Evolutionary conservation across 2,329 filamentous ascomycete species (phyloP).

Genomic region (Pseudogymnoascus sp.): DNA sequence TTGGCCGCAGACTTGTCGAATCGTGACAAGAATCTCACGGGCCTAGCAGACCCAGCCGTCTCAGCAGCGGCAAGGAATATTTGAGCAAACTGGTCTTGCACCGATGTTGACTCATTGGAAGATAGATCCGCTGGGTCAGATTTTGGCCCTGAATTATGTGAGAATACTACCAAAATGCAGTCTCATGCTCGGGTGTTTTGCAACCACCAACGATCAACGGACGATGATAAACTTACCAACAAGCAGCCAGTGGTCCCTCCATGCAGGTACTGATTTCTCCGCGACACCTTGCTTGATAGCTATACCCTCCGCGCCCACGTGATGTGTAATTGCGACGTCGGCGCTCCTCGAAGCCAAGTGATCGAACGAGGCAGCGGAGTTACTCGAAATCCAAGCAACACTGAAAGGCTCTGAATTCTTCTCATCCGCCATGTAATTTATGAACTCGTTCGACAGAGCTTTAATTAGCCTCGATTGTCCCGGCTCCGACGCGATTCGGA

Average conservation of each 20-base stretch:
- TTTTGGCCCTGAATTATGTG: conserved; percentile 17
- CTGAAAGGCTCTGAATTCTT: conserved; percentile 31
- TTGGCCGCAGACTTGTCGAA: conserved; percentile 45
- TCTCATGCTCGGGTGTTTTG: background rate
- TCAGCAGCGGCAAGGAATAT: conserved; percentile 32
- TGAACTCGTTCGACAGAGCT: conserved; percentile 34
- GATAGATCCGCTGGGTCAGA: conserved; percentile 32
- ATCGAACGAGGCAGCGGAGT: conserved; percentile 40
- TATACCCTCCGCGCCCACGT: conserved; percentile 35
- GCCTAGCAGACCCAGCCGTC: conserved; percentile 26
- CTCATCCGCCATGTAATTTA: conserved; percentile 26
- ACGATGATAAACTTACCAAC: conserved; percentile 29
- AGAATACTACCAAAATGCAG: background rate
- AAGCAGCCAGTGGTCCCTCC: conserved; percentile 42
- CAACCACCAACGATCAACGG: background rate
- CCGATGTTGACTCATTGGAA: conserved; percentile 25
- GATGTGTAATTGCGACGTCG: conserved; percentile 43
- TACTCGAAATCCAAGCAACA: conserved; percentile 40
- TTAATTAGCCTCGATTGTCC: conserved; percentile 30
- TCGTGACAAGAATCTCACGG: conserved; percentile 38
- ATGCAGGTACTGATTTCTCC: conserved; percentile 35
- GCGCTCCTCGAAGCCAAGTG: conserved; percentile 34
- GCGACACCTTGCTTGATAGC: conserved; percentile 37
- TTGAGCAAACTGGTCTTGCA: conserved; percentile 30
- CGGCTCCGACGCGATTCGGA: conserved; percentile 31